A percentile compares a stretch with the other conserved stretches of the same genome.
These are phyloP conservation scores for Juglanconis sp. DNA, from an alignment of 2,329 filamentous ascomycete species.

Conservation along the genomic window DNA sequence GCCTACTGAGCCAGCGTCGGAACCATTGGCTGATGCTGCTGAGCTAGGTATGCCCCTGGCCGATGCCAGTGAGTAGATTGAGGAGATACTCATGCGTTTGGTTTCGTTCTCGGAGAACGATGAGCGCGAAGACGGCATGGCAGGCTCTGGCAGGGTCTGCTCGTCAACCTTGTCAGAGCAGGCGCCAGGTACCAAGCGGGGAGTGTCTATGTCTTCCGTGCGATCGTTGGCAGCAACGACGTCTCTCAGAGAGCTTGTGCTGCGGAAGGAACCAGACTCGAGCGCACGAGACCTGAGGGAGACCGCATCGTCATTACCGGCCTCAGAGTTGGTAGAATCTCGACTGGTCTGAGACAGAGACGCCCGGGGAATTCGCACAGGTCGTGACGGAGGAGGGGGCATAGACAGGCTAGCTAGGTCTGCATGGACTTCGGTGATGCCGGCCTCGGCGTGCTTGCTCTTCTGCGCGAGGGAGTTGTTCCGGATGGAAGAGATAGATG, in stretches of 20 bases:
- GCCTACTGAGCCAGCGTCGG: conserved; percentile 40
- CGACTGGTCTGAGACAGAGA: conserved; percentile 40
- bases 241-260: conserved; percentile 3
- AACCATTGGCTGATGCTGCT: conserved; percentile 50
- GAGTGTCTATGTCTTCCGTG: conserved; percentile 44
- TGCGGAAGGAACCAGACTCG: not conserved
- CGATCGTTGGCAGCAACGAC: conserved; percentile 21
- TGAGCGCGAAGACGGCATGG: conserved; percentile 39
- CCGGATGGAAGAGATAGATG: conserved; percentile 39
- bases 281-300: conserved; percentile 10
- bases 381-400: conserved; percentile 49
- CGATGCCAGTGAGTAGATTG: conserved; percentile 67
- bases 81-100: conserved; percentile 71
- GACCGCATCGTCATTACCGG: conserved; percentile 36
- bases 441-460: conserved; percentile 56
- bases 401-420: conserved; percentile 63
- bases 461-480: conserved; percentile 43
- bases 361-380: conserved; percentile 40
- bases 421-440: conserved; percentile 53
- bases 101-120: conserved; percentile 49
- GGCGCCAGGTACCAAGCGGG: conserved; percentile 38
- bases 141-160: conserved; percentile 45
- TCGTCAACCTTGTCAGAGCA: conserved; percentile 27
- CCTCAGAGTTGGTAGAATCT: conserved; percentile 40
- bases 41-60: conserved; percentile 52